These are phyloP conservation scores for Echria macrotheca DNA, from an alignment of 495 filamentous ascomycete genomes.

Conservation along the genomic window DNA sequence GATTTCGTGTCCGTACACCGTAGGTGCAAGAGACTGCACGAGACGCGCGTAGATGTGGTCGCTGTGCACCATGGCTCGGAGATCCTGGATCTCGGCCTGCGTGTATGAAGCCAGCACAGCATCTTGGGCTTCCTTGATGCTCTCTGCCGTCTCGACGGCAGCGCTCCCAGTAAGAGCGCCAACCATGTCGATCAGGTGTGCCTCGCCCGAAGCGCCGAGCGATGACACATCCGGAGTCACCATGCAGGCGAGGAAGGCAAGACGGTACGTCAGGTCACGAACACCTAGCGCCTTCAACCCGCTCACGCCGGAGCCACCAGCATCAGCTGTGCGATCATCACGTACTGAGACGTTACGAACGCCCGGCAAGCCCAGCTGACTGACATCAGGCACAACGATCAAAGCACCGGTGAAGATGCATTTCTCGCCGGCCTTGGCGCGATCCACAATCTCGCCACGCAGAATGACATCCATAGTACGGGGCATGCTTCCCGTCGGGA, in stretches of 20 bases:
- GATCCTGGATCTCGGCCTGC: slow-evolving; percentile 78
- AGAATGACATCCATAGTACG: slow-evolving; percentile 96
- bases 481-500: slow-evolving; percentile 97
- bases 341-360: slow-evolving; percentile 78
- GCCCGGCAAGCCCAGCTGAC: slow-evolving; percentile 87
- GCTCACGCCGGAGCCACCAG: slow-evolving; percentile 74
- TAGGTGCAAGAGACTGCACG: slow-evolving; percentile 92
- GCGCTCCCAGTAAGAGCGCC: slow-evolving; percentile 68
- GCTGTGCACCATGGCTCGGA: slow-evolving; percentile 87
- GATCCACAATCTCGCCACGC: slow-evolving; percentile 96
- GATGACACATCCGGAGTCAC: slow-evolving; percentile 86
- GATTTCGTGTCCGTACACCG: slow-evolving; percentile 93
- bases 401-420: slow-evolving; percentile 95
- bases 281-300: slow-evolving; percentile 91
- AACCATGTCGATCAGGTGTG: slow-evolving; percentile 60
- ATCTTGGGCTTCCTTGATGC: slow-evolving; percentile 80
- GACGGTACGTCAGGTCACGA: slow-evolving; percentile 90
- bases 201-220: slow-evolving; percentile 46
- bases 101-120: slow-evolving; percentile 80
- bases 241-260: slow-evolving; percentile 97
- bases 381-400: slow-evolving; percentile 96
- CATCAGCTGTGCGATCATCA: slow-evolving; percentile 76
- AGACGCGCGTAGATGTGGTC: slow-evolving; percentile 93
- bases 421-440: slow-evolving; percentile 94
- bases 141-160: slow-evolving; percentile 56